A percentile compares a stretch with the other conserved stretches of the same genome.
Evolutionary conservation across 345 rosid species (phyloP).

Genomic region (Aurinia saxatilis): DNA sequence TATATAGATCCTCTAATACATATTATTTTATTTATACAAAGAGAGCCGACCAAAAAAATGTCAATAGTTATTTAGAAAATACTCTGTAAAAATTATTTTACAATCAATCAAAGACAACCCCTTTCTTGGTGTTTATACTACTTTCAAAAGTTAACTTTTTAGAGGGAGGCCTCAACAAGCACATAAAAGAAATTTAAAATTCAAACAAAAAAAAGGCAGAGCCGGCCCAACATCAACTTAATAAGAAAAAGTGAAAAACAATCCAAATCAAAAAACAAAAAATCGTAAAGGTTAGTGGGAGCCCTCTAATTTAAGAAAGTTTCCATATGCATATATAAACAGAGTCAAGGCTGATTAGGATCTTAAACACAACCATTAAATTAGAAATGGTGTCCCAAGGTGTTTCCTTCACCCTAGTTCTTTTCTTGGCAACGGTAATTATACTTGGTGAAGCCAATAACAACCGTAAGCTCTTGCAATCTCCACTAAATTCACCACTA

Average conservation of each 20-base stretch:
- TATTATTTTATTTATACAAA: background rate
- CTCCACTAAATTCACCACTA: constrained; percentile 9
- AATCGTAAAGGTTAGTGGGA: constrained; percentile 1
- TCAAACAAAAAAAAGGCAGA: background rate
- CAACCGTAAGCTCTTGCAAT: constrained; percentile 1
- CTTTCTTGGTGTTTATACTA: background rate
- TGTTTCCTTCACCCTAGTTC: background rate
- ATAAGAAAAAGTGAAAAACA: too few species aligned
- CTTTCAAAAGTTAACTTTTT: background rate
- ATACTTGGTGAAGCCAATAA: constrained; percentile 5
- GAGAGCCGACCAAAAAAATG: background rate
- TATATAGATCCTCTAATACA: background rate
- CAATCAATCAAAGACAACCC: background rate
- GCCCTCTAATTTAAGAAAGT: background rate
- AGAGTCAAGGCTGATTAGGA: background rate
- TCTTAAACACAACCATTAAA: background rate
- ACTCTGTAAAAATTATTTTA: background rate
- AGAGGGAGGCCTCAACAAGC: background rate
- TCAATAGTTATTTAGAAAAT: background rate
- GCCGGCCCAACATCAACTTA: background rate
- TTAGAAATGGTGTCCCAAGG: constrained; percentile 2
- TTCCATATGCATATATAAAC: background rate
- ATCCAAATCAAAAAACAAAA: background rate
- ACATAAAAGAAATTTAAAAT: background rate
- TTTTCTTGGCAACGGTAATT: background rate